These are phyloP conservation scores for Rachicladosporium sp. DNA, from an alignment of 2,329 filamentous ascomycete species.

Conservation along the genomic window DNA sequence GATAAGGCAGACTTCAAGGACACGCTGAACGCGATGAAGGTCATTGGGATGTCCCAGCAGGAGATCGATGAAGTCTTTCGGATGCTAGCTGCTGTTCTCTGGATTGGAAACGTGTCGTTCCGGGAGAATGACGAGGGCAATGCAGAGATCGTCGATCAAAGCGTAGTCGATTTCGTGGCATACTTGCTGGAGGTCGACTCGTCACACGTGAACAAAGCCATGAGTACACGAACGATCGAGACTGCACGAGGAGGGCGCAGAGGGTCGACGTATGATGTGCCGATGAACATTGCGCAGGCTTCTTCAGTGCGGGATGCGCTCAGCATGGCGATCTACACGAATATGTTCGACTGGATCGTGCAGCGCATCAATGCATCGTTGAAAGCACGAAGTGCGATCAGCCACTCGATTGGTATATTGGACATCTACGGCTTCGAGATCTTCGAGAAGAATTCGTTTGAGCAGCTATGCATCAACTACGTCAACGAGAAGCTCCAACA, in stretches of 20 bases:
- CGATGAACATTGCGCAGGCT: constrained; percentile 79
- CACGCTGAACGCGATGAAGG: constrained; percentile 83
- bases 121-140: constrained; percentile 80
- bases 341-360: constrained; percentile 98
- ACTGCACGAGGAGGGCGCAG: constrained; percentile 53
- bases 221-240: constrained; percentile 79
- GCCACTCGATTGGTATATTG: constrained; percentile 86
- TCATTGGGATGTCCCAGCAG: constrained; percentile 75
- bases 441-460: constrained; percentile 97
- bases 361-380: constrained; percentile 80
- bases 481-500: constrained; percentile 99
- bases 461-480: constrained; percentile 98
- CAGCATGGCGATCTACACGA: constrained; percentile 91
- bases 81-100: constrained; percentile 81
- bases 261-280: constrained; percentile 59
- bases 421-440: constrained; percentile 99
- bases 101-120: constrained; percentile 91
- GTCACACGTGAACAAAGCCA: constrained; percentile 66
- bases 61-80: constrained; percentile 97
- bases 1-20: constrained; percentile 81
- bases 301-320: constrained; percentile 78
- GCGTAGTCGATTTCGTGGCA: constrained; percentile 85
- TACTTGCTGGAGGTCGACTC: constrained; percentile 85
- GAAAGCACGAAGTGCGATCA: constrained; percentile 59
- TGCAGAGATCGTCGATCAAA: constrained; percentile 74